Conservation (phyloP, 73 alveolate genomes). For the Durusdinium trenchii region DNA sequence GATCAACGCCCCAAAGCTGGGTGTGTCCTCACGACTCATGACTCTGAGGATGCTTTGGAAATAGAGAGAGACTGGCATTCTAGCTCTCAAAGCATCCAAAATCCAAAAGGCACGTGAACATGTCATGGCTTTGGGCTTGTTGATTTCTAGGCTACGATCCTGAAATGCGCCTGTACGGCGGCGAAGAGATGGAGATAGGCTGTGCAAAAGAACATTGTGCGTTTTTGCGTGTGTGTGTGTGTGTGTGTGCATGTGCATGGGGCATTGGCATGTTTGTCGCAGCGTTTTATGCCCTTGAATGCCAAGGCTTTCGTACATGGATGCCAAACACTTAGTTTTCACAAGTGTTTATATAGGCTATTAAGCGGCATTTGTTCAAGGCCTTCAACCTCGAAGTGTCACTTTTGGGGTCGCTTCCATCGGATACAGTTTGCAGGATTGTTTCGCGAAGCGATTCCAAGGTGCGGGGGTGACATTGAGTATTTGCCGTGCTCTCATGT, state of each 20-base stretch:
- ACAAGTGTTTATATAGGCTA: not conserved
- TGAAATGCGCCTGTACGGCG: slow-evolving; percentile 85
- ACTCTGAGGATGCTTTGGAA: too few relatives aligned
- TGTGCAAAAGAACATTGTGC: not conserved
- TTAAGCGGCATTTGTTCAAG: too few relatives aligned
- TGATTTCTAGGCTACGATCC: slow-evolving; percentile 51
- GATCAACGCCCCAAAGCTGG: too few relatives aligned
- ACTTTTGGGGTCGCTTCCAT: too few relatives aligned
- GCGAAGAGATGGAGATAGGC: slow-evolving; percentile 94
- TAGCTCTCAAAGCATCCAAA: too few relatives aligned
- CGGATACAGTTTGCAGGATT: not conserved
- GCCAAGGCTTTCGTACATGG: slow-evolving; percentile 89
- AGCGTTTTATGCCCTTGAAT: not conserved
- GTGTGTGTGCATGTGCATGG: too few relatives aligned
- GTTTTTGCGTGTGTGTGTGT: too few relatives aligned
- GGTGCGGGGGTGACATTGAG: slow-evolving; percentile 87
- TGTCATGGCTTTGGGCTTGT: not conserved
- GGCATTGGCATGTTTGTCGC: not conserved
- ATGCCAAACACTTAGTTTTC: not conserved
- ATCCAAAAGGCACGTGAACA: too few relatives aligned
- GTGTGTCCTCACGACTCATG: too few relatives aligned
- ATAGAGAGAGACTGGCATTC: too few relatives aligned
- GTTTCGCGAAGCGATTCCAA: not conserved
- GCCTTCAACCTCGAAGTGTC: too few relatives aligned
- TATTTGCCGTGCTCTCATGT: slow-evolving; percentile 76